phyloP scores from a whole-genome alignment of 2,329 filamentous ascomycete species.

The Colletotrichum endophyticum region DNA sequence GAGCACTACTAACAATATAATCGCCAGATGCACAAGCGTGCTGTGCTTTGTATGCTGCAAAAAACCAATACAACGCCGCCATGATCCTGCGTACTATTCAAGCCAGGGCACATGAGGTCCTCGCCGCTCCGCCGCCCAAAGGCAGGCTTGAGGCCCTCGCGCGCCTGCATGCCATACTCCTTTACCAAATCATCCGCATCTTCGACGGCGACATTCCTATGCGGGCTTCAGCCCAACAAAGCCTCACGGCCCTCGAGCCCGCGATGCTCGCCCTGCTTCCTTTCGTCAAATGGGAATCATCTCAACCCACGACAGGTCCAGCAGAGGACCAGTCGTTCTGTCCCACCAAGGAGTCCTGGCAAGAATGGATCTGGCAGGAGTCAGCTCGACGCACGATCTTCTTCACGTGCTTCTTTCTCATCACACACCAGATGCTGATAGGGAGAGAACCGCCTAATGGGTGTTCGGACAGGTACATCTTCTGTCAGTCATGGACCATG shows the following conservation, averaged over 20 bases:
- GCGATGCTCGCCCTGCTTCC: slow-evolving; percentile 35
- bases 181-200: slow-evolving; percentile 51
- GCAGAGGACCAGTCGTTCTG: slow-evolving; percentile 40
- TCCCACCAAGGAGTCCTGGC: slow-evolving; percentile 51
- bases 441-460: slow-evolving; percentile 23
- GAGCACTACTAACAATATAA: neutral
- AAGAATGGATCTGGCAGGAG: slow-evolving; percentile 57
- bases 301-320: slow-evolving; percentile 11
- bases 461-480: slow-evolving; percentile 33
- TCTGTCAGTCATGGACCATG: slow-evolving; percentile 43
- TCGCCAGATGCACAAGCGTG: slow-evolving; percentile 53
- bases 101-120: slow-evolving; percentile 46
- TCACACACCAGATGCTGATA: slow-evolving; percentile 39
- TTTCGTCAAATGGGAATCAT: slow-evolving; percentile 35
- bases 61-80: slow-evolving; percentile 50
- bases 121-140: slow-evolving; percentile 36
- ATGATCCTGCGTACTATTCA: slow-evolving; percentile 55
- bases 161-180: slow-evolving; percentile 44
- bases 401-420: slow-evolving; percentile 49
- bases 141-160: slow-evolving; percentile 36
- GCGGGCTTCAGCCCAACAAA: slow-evolving; percentile 33
- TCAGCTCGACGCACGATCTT: slow-evolving; percentile 57
- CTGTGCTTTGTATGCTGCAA: slow-evolving; percentile 57
- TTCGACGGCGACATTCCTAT: slow-evolving; percentile 46
- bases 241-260: slow-evolving; percentile 34